Conservation (phyloP, 306 rosid species). For the Spatholobus suberectus region DNA sequence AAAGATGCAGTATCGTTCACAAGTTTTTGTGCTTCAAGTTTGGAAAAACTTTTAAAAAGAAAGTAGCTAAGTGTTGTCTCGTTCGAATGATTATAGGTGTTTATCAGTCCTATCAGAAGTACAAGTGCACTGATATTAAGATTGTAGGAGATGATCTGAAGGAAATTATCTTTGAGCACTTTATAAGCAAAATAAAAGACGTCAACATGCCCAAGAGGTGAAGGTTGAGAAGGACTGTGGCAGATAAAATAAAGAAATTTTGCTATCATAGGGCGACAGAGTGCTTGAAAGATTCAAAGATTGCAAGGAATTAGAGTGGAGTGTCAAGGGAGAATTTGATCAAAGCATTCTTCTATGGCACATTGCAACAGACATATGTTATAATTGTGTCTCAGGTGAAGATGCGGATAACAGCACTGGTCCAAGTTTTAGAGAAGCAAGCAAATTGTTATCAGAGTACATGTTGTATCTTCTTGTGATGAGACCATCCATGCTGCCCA, state of each 20-base stretch:
- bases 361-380: slow-evolving; percentile 41
- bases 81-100: neutral
- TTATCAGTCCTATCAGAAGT: neutral
- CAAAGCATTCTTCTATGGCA: slow-evolving; percentile 48
- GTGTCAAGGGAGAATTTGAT: slow-evolving; percentile 27
- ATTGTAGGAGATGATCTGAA: slow-evolving; percentile 3
- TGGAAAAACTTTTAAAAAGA: neutral
- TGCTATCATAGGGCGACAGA: slow-evolving; percentile 17
- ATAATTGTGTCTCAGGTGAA: neutral
- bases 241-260: slow-evolving; percentile 13
- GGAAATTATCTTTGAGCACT: slow-evolving; percentile 20
- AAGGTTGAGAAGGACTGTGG: neutral
- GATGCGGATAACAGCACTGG: neutral
- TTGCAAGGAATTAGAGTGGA: neutral
- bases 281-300: neutral
- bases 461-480: slow-evolving; percentile 45
- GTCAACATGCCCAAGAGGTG: neutral
- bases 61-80: neutral
- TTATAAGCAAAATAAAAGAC: neutral
- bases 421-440: slow-evolving; percentile 9
- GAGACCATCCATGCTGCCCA: slow-evolving; percentile 43
- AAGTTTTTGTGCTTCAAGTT: neutral
- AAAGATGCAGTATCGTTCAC: neutral
- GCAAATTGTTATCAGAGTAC: slow-evolving; percentile 42
- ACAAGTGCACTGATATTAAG: neutral